Evolutionary conservation across 2,329 filamentous ascomycete species (phyloP).

Genomic region (Ustilaginoidea virens): DNA sequence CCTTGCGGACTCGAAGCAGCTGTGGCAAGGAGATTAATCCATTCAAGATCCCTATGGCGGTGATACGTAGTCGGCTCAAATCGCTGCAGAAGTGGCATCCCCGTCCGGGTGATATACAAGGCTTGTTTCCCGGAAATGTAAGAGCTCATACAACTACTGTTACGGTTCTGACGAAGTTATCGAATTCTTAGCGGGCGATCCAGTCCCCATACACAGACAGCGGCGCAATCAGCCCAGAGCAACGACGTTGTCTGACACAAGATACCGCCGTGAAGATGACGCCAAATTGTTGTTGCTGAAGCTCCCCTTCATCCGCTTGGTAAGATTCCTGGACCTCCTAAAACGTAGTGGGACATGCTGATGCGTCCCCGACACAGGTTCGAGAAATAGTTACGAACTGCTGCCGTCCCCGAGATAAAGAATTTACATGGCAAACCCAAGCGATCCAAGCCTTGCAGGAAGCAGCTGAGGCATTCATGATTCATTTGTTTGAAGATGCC

Average conservation of each 20-base stretch:
- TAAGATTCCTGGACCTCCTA: constrained; percentile 16
- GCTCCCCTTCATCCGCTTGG: constrained; percentile 65
- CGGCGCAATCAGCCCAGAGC: constrained; percentile 66
- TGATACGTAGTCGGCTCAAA: too few species aligned
- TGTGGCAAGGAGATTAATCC: too few species aligned
- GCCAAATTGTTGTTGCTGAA: constrained; percentile 77
- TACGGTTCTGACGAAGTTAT: too few species aligned
- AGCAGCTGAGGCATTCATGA: constrained; percentile 88
- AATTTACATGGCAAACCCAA: constrained; percentile 90
- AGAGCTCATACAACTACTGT: constrained; percentile 2
- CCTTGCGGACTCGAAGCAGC: too few species aligned
- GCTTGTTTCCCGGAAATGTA: constrained; percentile 11
- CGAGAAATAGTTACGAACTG: constrained; percentile 57
- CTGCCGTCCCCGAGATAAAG: constrained; percentile 45
- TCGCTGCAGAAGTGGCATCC: constrained; percentile 3
- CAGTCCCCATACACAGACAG: constrained; percentile 45
- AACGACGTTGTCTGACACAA: constrained; percentile 78
- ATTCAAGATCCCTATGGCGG: too few species aligned
- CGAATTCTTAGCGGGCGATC: constrained; percentile 60
- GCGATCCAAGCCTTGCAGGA: constrained; percentile 89
- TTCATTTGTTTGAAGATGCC: constrained; percentile 71
- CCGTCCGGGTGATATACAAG: constrained; percentile 25
- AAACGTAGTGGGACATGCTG: neutral
- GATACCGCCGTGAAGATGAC: constrained; percentile 74
- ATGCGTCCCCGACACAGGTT: constrained; percentile 7